Evolutionary conservation across 345 rosid species (phyloP).

Genomic region (Geranium rotundifolium): DNA sequence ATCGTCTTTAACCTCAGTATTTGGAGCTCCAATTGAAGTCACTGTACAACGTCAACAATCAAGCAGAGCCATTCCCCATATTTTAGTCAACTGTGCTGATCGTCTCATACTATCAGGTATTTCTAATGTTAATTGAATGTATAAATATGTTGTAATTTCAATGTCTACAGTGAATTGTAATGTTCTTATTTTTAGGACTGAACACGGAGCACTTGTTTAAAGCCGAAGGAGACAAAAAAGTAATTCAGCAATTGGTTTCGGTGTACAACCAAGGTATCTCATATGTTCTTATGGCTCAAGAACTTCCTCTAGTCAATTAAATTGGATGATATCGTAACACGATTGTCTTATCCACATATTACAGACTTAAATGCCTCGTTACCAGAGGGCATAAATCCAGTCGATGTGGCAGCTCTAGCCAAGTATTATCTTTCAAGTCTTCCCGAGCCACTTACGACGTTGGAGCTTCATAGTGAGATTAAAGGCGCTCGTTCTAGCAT

Average conservation of each 20-base stretch:
- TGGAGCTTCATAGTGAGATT: constrained; percentile 66
- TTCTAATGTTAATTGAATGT: no score
- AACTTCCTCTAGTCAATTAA: constrained; percentile 1
- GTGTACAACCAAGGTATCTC: constrained; percentile 64
- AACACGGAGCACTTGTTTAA: constrained; percentile 62
- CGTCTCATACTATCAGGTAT: constrained; percentile 74
- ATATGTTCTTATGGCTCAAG: constrained; percentile 1
- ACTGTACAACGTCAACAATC: constrained; percentile 66
- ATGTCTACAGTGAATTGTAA: no score
- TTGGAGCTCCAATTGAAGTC: constrained; percentile 81
- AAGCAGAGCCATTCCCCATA: constrained; percentile 51
- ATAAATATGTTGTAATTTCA: no score
- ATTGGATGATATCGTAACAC: constrained; percentile 7
- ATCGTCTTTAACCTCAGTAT: constrained; percentile 31
- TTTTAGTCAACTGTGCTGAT: constrained; percentile 69
- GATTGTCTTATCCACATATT: constrained; percentile 3
- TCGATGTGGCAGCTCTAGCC: constrained; percentile 61
- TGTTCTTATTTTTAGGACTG: constrained; percentile 35
- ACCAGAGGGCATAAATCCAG: constrained; percentile 65
- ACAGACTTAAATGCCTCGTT: constrained; percentile 59
- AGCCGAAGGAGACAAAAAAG: constrained; percentile 63
- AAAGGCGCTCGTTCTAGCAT: constrained; percentile 69
- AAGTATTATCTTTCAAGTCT: constrained; percentile 92
- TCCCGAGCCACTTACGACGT: constrained; percentile 75
- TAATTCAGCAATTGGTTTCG: constrained; percentile 69